Percentiles rank a stretch among this genome's conserved stretches.
Evolutionary conservation across 805 yeast genomes (phyloP).

Genomic region (Myxozyma neglecta): DNA sequence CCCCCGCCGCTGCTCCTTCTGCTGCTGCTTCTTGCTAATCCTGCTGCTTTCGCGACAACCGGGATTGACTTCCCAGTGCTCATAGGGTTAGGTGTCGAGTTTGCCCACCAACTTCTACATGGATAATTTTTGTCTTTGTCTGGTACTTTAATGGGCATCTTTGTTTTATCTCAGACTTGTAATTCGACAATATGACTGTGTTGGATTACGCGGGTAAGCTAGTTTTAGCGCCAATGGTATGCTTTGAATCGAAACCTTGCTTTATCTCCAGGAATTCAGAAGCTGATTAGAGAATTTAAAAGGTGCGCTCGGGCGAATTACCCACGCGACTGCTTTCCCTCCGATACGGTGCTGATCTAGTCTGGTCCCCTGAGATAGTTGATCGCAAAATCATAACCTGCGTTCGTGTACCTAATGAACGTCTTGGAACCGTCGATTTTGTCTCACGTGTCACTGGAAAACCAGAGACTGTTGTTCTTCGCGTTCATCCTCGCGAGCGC

Average conservation of each 20-base stretch:
- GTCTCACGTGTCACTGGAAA: slow-evolving; percentile 28
- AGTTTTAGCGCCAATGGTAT: slow-evolving; percentile 89
- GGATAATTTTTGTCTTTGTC: neutral
- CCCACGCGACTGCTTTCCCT: slow-evolving; percentile 83
- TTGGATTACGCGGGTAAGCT: slow-evolving; percentile 72
- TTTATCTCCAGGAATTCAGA: neutral
- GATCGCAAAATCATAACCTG: slow-evolving; percentile 80
- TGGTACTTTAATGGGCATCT: neutral
- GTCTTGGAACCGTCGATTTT: slow-evolving; percentile 35
- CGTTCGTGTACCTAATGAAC: slow-evolving; percentile 45
- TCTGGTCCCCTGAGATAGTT: slow-evolving; percentile 91
- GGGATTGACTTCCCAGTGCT: too few relatives aligned
- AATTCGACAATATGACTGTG: slow-evolving; percentile 41
- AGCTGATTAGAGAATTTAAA: neutral
- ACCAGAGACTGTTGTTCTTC: slow-evolving; percentile 55
- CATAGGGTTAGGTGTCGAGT: neutral
- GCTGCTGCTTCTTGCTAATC: neutral
- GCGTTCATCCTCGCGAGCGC: slow-evolving; percentile 58
- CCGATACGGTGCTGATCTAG: slow-evolving; percentile 86
- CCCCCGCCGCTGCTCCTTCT: too few relatives aligned
- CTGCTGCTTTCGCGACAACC: neutral
- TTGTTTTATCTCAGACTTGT: neutral
- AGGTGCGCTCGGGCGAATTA: slow-evolving; percentile 87
- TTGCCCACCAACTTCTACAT: neutral
- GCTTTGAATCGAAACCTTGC: neutral